Evolutionary conservation across 2,329 filamentous ascomycete genomes (phyloP).

Genomic region (Grosmannia serpens): DNA sequence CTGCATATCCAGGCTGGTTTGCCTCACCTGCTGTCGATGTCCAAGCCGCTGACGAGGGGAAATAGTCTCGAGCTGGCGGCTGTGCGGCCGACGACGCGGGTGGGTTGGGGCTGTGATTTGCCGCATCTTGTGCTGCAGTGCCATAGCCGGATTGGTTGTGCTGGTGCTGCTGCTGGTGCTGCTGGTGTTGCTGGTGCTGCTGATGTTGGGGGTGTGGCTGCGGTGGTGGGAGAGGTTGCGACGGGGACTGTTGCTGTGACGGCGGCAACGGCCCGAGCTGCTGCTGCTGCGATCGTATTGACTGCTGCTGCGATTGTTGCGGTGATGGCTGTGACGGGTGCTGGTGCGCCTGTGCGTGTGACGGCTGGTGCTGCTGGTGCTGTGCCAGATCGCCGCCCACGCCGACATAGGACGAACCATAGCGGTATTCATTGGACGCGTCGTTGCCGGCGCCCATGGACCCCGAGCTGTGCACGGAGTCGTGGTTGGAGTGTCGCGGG

Average conservation of each 20-base stretch:
- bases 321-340: neutral
- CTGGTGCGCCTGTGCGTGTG: slow-evolving; percentile 1
- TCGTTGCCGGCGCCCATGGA: slow-evolving; percentile 36
- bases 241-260: slow-evolving; percentile 8
- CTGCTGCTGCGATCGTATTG: slow-evolving; percentile 1
- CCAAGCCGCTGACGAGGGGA: slow-evolving; percentile 39
- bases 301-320: slow-evolving; percentile 7
- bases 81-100: slow-evolving; percentile 14
- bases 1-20: slow-evolving; percentile 32
- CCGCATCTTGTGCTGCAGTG: slow-evolving; percentile 3
- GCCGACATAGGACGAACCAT: slow-evolving; percentile 33
- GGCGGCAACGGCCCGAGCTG: neutral
- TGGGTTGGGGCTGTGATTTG: slow-evolving; percentile 7
- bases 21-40: slow-evolving; percentile 37
- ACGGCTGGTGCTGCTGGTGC: slow-evolving; percentile 13
- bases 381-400: slow-evolving; percentile 25
- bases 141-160: slow-evolving; percentile 7
- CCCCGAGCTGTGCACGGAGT: slow-evolving; percentile 38
- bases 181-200: slow-evolving; percentile 1
- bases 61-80: slow-evolving; percentile 36
- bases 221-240: slow-evolving; percentile 8
- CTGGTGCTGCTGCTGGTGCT: slow-evolving; percentile 5
- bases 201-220: slow-evolving; percentile 5
- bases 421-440: slow-evolving; percentile 43
- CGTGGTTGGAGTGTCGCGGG: slow-evolving; percentile 41